Conservation (phyloP, 805 yeast genomes). For the Limtongozyma cylindracea region DNA sequence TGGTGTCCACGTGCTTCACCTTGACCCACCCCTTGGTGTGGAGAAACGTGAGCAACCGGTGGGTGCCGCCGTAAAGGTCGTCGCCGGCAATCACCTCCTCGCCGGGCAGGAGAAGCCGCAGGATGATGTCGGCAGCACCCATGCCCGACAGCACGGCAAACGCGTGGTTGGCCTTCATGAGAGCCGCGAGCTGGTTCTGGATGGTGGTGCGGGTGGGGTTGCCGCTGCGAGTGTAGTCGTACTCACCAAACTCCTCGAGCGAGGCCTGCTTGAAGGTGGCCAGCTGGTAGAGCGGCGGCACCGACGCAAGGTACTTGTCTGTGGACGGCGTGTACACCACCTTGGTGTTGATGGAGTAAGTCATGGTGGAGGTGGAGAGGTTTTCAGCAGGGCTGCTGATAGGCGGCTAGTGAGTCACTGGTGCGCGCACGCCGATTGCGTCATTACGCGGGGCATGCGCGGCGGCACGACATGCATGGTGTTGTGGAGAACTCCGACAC, state of each 20-base stretch:
- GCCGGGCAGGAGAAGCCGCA: conserved; percentile 53
- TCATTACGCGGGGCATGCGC: too few relatives aligned
- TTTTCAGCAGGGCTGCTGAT: too few relatives aligned
- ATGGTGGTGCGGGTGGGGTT: conserved; percentile 75
- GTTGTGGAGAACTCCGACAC: too few relatives aligned
- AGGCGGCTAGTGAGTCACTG: too few relatives aligned
- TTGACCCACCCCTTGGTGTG: conserved; percentile 34
- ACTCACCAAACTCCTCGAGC: conserved; percentile 43
- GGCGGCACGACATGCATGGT: too few relatives aligned
- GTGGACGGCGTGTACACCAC: conserved; percentile 29
- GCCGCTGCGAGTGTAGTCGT: conserved; percentile 72
- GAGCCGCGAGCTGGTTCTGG: conserved; percentile 52
- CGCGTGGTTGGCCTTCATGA: conserved; percentile 56
- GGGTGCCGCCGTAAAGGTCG: conserved; percentile 87
- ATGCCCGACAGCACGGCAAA: conserved; percentile 79
- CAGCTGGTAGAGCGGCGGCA: conserved; percentile 74
- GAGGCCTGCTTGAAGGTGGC: conserved; percentile 84
- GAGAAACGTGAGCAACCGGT: conserved; percentile 57
- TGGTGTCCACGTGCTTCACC: conserved; percentile 63
- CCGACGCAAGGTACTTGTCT: conserved; percentile 60
- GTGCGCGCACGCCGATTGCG: too few relatives aligned
- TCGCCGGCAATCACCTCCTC: conserved; percentile 87
- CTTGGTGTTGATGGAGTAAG: conserved; percentile 39
- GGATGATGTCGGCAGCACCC: conserved; percentile 77
- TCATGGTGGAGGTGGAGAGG: conserved; percentile 2